Conservation (phyloP, 495 filamentous ascomycete genomes). For the Penicillium verhagenii region DNA sequence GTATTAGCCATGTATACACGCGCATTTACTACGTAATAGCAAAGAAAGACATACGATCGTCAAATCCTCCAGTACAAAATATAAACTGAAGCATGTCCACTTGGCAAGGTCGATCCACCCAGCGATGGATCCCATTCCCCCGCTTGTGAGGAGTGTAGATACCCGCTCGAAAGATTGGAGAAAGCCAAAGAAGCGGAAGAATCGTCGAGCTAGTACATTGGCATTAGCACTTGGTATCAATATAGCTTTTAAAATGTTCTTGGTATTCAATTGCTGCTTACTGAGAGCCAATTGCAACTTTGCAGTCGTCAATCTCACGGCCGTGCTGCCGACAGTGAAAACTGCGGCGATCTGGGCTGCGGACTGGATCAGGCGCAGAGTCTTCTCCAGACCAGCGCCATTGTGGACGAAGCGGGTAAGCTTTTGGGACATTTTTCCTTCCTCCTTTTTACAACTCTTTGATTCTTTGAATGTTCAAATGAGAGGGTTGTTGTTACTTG, state of each 20-base stretch:
- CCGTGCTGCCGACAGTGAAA: conserved; percentile 29
- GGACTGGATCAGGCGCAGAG: conserved; percentile 60
- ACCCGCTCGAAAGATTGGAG: conserved; percentile 57
- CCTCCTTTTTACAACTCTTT: neutral
- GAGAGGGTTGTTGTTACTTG: too few species aligned
- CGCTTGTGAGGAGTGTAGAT: conserved; percentile 26
- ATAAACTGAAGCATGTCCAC: conserved; percentile 40
- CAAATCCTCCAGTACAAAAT: conserved; percentile 40
- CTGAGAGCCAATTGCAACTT: conserved; percentile 37
- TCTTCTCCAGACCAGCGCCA: conserved; percentile 57
- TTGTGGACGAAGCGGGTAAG: conserved; percentile 38
- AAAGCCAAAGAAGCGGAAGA: conserved; percentile 62
- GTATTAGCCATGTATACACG: neutral
- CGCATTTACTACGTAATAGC: too few species aligned
- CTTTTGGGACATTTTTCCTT: conserved; percentile 11
- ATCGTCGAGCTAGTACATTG: conserved; percentile 48
- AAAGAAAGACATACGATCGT: conserved; percentile 33
- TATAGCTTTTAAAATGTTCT: neutral
- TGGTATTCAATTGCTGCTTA: conserved; percentile 12
- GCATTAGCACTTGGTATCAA: neutral
- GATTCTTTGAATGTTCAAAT: neutral
- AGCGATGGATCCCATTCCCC: conserved; percentile 16
- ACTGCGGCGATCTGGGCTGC: conserved; percentile 47
- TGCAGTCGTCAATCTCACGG: conserved; percentile 25
- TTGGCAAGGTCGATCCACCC: conserved; percentile 32